Base-by-base conservation (phyloP, 2,329 filamentous ascomycete species). In the Arthrocladium fulminans region DNA sequence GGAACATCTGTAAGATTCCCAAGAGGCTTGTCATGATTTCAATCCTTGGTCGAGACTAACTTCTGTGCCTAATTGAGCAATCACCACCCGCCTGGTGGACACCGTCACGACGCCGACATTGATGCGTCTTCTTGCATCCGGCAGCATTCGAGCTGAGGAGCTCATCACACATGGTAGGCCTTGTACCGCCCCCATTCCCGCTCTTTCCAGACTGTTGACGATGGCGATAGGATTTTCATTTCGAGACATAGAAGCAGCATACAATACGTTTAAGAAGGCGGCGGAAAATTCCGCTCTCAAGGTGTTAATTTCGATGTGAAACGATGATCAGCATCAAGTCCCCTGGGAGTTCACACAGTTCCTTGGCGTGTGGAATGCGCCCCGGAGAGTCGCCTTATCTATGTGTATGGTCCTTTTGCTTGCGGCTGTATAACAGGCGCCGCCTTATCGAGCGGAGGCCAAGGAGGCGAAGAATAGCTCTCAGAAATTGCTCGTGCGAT, bases 11-110 rank as follows among this genome's bases (percentile, higher is more conserved):
- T 73, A 52, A 62, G 70, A 65, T 9, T 13, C 13, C 7, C 27
- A 13, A 7, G 7, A 29, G 7, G 27, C 13, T 13, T 13, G 27
- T 7, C 7, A 29, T 29, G 27, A 29, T 29, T 29, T 7, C 27
- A 29, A 29, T 13, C 13, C 27, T 7, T 29, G 7, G 13, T 13
- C 13, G 27, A 38, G 6, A n/a, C 32, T 34, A n/a, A 2, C 10
- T 13, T 29, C 4, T 30, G 22, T 29, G 7, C 23, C 13, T 13
- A 23, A n/a, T 42, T 29, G 12, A 69, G 67, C 63, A 24, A 72
- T 76, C 45, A 74, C 70, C 0, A 75, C 71, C 1, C 60, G 67
- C 10, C 61, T 75, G 1, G 71, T 76, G 3, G 70, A 76, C 54
- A 68, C 71, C 0, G 64, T 65, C 2, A 70, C 72, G 0, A 73